These are phyloP conservation scores for Claviceps africana DNA, from an alignment of 2,329 filamentous ascomycete genomes.

Conservation along the genomic window DNA sequence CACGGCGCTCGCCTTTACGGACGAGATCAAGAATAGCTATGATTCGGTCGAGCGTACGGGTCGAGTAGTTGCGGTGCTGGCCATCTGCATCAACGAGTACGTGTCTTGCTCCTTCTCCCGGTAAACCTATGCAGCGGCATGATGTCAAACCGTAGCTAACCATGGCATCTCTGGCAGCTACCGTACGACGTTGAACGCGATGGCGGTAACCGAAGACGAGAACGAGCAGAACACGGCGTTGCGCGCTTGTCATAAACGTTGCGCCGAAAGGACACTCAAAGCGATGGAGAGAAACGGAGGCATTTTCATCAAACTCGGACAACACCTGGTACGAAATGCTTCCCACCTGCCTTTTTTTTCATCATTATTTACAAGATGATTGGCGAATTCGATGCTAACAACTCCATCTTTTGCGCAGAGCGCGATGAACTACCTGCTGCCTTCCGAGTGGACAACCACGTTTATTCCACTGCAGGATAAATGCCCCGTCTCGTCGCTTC, in stretches of 20 bases:
- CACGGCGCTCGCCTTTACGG: conserved; percentile 40
- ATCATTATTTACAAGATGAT: too few relatives aligned
- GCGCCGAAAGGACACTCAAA: conserved; percentile 71
- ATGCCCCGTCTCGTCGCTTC: conserved; percentile 81
- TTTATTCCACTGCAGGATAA: conserved; percentile 94
- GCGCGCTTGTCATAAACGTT: conserved; percentile 79
- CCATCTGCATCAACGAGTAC: conserved; percentile 80
- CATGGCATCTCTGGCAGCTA: conserved; percentile 44
- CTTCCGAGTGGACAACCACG: conserved; percentile 83
- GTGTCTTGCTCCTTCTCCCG: too few relatives aligned
- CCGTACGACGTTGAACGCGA: conserved; percentile 63
- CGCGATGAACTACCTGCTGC: conserved; percentile 88
- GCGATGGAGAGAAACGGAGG: conserved; percentile 93
- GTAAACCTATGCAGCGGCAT: background rate
- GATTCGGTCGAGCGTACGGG: conserved; percentile 63
- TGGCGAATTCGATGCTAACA: background rate
- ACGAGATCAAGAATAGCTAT: conserved; percentile 64
- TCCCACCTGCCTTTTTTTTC: background rate
- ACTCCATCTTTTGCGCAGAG: conserved; percentile 36
- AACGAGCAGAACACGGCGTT: conserved; percentile 55
- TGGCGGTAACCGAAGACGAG: conserved; percentile 46
- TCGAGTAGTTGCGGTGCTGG: conserved; percentile 60
- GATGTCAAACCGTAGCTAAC: background rate
- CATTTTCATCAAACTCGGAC: conserved; percentile 95
- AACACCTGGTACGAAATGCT: conserved; percentile 54